Evolutionary conservation across 768 basidiomycete species (phyloP), one percentile per base, ranked within the genome.

Genomic region (Leccinum aurantiacum): DNA sequence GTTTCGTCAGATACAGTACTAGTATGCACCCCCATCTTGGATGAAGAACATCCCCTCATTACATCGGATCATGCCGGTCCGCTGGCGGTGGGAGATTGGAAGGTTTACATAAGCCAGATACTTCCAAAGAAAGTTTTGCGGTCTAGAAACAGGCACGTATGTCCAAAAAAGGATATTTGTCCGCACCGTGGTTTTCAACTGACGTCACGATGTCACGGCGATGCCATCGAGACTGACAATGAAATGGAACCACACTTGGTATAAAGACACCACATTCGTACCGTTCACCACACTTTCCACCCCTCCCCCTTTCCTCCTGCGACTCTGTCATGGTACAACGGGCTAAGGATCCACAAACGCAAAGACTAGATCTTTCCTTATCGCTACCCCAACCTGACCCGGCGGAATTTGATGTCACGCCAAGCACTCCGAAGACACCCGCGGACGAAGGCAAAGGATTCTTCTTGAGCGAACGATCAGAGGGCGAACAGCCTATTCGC

Each of bases 371-470:
- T 57, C 60, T 69, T 52, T 63, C 69, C 51, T 51, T 65, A 59
- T 68, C 60, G 44, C 54, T 59, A 35, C 48, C 54, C 24, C 62
- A 53, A 49, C n/a, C 37, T 17, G 53, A 3, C 53, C 17, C 35
- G 46, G 15, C 55, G n/a, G 56, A 51, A 44, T 31, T 29, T 14
- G 54, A 54, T 33, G 14, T 59, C 11, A 15, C 66, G 14, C 77
- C 78, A 10, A 76, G 78, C 57, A 88, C 88, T 1, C 91, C 91
- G 37, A 91, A 85, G 78, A 97, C 95, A 3, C 95, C 94, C 38
- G 94, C 95, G 44, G 93, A 96, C 71, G 94, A 96, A 71, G 94
- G 87, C 25, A 84, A 95, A 71, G 88, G 89, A 37, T 97, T 92
- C 78, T 97, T 97, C 67, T 81, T 89, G 66, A 82, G 85, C 4